phyloP scores from a whole-genome alignment of 495 filamentous ascomycete species.

The Aspergillus sparsus region DNA sequence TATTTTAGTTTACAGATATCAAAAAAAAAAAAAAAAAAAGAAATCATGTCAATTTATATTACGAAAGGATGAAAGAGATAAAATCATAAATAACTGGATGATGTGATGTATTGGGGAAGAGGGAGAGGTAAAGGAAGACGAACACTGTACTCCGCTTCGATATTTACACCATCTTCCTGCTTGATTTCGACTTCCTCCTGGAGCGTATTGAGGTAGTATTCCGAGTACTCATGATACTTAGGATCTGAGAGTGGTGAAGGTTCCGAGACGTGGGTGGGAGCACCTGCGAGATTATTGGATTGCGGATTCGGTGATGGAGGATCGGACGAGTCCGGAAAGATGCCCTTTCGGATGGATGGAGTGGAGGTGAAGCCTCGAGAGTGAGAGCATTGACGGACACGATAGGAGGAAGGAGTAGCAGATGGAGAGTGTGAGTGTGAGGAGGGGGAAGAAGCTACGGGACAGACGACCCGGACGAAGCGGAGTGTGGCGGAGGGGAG shows the following conservation, averaged over 20 bases:
- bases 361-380: constrained; percentile 36
- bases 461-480: neutral
- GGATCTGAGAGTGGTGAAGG: constrained; percentile 41
- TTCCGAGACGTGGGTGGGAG: constrained; percentile 40
- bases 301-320: constrained; percentile 44
- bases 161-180: constrained; percentile 47
- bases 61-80: no score
- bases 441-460: constrained; percentile 1
- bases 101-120: constrained; percentile 1
- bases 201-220: constrained; percentile 52
- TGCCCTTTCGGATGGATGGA: constrained; percentile 38
- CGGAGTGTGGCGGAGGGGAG: constrained; percentile 15
- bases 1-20: no score
- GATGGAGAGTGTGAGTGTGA: neutral
- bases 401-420: constrained; percentile 5
- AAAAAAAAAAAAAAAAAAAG: no score
- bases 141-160: constrained; percentile 62
- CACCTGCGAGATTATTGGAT: constrained; percentile 34
- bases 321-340: constrained; percentile 44
- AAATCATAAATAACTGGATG: no score
- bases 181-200: constrained; percentile 46
- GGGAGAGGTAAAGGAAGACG: constrained; percentile 19
- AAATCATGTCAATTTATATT: no score
- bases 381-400: neutral
- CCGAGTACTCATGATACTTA: constrained; percentile 52